Evolutionary conservation across 1,284 basidiomycete genomes (phyloP), one percentile per base, ranked within the genome.

Genomic region (Calocybe gambosa): DNA sequence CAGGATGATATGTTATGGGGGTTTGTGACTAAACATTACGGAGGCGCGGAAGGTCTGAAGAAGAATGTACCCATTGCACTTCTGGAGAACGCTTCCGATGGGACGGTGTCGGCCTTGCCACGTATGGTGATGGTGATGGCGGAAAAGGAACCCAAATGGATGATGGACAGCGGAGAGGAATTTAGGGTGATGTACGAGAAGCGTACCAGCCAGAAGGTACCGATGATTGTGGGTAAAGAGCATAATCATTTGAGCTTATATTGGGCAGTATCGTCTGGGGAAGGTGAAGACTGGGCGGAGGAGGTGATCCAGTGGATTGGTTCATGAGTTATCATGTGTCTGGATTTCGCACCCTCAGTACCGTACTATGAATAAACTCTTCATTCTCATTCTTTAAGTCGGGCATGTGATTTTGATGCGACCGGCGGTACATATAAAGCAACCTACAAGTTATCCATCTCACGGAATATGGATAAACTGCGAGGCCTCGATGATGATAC

Each of bases 191-290:
- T 59, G 12, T 59, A 75, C 34, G 57, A 64, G 35, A 58, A 54
- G 40, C 56, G 58, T 6, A 52, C 60, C 18, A 62, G 62, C 13
- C 43, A 55, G 52, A 49, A 56, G 46, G 50, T 58, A 5, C 49
- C 42, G 48, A 57, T 49, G 45, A 60, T 75, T 21, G 54, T 74
- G 3, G 74, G 70, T n/a, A 57, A 61, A 47, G 74, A 73, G 0
- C 82, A 85, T 50, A 84, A 83, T 58, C 82, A 85, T 52, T 65
- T 84, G 46, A 85, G 81, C 50, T 55, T 71, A 10, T 69, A 71
- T 42, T 72, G 64, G 64, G 69, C 71, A 7, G 56, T 83, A 49
- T 58, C 65, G 2, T 74, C 69, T 0, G 80, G 80, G 1, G 58
- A 75, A 52, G 82, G 77, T 8, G 82, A 84, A 56, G 67, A 73